Conservation (phyloP, 345 rosid species). For the Syzygium aromaticum region DNA sequence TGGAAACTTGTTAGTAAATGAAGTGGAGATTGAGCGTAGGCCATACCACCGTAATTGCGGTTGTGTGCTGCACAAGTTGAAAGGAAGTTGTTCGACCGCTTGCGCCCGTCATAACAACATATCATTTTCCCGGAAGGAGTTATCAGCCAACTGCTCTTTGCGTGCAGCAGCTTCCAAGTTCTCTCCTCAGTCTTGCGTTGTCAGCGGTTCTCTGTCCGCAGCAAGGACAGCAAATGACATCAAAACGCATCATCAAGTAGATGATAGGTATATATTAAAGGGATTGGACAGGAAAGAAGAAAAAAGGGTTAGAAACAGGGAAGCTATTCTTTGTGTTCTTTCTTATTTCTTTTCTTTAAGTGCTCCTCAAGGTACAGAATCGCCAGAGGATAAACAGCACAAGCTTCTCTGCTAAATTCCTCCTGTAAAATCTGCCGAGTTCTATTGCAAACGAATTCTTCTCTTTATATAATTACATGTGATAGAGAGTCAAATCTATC, state of each 20-base stretch:
- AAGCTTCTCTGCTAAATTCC: neutral
- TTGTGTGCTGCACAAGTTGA: conserved; percentile 3
- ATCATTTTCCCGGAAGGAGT: neutral
- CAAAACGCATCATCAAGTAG: neutral
- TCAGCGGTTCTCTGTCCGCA: neutral
- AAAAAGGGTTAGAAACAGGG: neutral
- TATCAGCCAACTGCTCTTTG: neutral
- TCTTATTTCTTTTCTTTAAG: neutral
- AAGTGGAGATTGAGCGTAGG: conserved; percentile 1
- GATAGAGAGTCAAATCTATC: neutral
- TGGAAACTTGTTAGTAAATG: neutral
- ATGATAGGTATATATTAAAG: neutral
- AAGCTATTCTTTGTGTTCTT: neutral
- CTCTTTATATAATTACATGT: neutral
- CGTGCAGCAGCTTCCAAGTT: neutral
- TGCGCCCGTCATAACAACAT: neutral
- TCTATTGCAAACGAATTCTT: neutral
- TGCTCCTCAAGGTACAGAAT: neutral
- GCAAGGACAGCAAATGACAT: neutral
- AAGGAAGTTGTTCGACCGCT: neutral
- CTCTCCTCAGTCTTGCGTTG: neutral
- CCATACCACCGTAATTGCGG: conserved; percentile 7
- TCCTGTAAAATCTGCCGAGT: neutral
- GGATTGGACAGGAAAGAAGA: neutral
- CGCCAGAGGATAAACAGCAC: neutral